phyloP scores from a whole-genome alignment of 495 filamentous ascomycete species.

The Apodospora peruviana region DNA sequence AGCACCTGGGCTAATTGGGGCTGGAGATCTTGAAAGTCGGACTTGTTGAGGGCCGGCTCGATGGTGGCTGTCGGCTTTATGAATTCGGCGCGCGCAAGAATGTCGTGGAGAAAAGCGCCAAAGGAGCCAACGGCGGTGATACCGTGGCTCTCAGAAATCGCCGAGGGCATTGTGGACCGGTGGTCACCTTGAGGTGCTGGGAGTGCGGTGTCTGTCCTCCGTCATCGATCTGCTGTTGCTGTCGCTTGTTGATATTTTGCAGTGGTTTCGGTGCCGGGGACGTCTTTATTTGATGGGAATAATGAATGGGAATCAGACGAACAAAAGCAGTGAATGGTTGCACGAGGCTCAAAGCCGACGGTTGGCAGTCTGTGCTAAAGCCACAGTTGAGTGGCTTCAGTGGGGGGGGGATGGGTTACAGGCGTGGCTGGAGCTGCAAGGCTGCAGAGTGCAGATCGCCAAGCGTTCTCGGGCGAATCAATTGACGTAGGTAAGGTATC shows the following conservation, averaged over 20 bases:
- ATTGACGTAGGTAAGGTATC: no score
- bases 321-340: no score
- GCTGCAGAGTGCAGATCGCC: no score
- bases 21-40: constrained; percentile 48
- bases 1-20: constrained; percentile 35
- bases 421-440: no score
- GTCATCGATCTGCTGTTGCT: not conserved
- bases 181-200: constrained; percentile 5
- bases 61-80: constrained; percentile 62
- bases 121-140: constrained; percentile 53
- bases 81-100: constrained; percentile 58
- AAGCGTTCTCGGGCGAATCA: no score
- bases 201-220: not conserved
- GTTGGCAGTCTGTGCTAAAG: not conserved
- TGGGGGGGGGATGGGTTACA: no score
- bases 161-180: constrained; percentile 41
- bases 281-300: not conserved
- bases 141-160: constrained; percentile 36
- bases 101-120: constrained; percentile 48
- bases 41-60: constrained; percentile 70
- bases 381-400: no score
- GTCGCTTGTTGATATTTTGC: not conserved
- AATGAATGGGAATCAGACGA: no score
- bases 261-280: not conserved
- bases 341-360: no score